These are phyloP conservation scores for Neoarthrinium moseri DNA, from an alignment of 2,329 filamentous ascomycete genomes.

Conservation along the genomic window DNA sequence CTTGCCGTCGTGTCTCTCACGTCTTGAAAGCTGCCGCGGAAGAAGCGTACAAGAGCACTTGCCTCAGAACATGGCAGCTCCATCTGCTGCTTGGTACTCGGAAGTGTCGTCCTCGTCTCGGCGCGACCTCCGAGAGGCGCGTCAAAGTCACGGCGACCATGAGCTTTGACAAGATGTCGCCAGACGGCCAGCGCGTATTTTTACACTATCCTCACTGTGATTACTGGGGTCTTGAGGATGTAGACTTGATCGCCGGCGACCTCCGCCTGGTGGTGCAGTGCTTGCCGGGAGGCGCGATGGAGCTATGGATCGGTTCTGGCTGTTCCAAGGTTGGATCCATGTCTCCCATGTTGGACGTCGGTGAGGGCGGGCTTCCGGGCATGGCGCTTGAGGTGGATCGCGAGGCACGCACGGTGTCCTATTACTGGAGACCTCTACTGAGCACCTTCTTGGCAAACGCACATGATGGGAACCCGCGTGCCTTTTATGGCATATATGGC, in stretches of 20 bases:
- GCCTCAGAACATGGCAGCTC: neutral
- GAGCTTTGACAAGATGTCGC: neutral
- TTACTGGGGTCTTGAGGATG: no score
- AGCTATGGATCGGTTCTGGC: neutral
- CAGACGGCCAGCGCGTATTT: neutral
- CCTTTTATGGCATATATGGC: slow-evolving; percentile 1
- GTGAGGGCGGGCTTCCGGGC: neutral
- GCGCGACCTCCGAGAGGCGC: neutral
- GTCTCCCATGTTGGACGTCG: neutral
- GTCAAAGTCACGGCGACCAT: neutral
- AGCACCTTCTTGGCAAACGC: slow-evolving; percentile 1
- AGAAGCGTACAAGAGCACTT: neutral
- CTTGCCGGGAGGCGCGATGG: neutral
- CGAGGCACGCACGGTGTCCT: neutral
- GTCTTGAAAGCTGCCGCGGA: neutral
- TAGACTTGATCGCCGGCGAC: neutral
- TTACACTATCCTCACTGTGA: neutral
- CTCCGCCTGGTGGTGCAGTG: neutral
- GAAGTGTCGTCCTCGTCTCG: neutral
- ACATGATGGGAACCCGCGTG: neutral
- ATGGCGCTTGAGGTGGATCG: neutral
- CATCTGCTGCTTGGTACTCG: neutral
- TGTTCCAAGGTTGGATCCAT: neutral
- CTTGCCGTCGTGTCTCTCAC: neutral
- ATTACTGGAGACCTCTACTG: neutral